phyloP scores from a whole-genome alignment of 768 basidiomycete species.

The Boletus patriciae region DNA sequence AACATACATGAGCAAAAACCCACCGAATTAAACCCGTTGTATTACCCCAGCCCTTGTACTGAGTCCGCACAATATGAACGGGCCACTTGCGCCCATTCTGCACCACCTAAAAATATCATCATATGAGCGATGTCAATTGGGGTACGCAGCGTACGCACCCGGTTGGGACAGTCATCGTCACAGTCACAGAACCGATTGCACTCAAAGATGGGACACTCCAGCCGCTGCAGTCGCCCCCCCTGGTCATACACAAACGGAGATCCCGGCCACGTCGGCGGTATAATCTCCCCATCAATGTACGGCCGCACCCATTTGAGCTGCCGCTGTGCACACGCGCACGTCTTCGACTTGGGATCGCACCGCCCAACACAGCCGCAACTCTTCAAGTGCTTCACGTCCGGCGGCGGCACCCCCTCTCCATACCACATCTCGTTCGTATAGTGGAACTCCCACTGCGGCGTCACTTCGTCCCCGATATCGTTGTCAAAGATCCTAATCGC shows the following conservation, averaged over 20 bases:
- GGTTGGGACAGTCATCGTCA: slow-evolving; percentile 76
- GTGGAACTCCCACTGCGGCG: slow-evolving; percentile 83
- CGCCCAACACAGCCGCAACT: slow-evolving; percentile 75
- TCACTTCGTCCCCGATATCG: slow-evolving; percentile 61
- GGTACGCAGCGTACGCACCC: slow-evolving; percentile 45
- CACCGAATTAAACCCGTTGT: slow-evolving; percentile 15
- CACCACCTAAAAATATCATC: slow-evolving; percentile 56
- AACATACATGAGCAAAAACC: neutral
- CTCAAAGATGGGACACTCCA: slow-evolving; percentile 73
- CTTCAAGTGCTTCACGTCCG: slow-evolving; percentile 54
- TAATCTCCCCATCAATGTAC: slow-evolving; percentile 19
- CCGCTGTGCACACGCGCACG: slow-evolving; percentile 65
- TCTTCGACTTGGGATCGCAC: slow-evolving; percentile 73
- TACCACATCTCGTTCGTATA: slow-evolving; percentile 85
- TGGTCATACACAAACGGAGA: slow-evolving; percentile 71
- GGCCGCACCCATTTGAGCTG: slow-evolving; percentile 43
- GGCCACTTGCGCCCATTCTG: slow-evolving; percentile 70
- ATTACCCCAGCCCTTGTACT: slow-evolving; percentile 82
- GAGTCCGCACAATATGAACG: slow-evolving; percentile 68
- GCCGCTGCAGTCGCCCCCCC: slow-evolving; percentile 50
- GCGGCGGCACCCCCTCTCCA: slow-evolving; percentile 63
- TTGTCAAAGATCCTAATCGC: slow-evolving; percentile 64
- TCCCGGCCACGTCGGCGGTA: slow-evolving; percentile 37
- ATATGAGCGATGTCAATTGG: neutral
- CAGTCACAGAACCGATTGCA: slow-evolving; percentile 84